Evolutionary conservation across 2,329 filamentous ascomycete species (phyloP), one percentile per base, ranked within the genome.

Genomic region (Aureobasidium sp.): DNA sequence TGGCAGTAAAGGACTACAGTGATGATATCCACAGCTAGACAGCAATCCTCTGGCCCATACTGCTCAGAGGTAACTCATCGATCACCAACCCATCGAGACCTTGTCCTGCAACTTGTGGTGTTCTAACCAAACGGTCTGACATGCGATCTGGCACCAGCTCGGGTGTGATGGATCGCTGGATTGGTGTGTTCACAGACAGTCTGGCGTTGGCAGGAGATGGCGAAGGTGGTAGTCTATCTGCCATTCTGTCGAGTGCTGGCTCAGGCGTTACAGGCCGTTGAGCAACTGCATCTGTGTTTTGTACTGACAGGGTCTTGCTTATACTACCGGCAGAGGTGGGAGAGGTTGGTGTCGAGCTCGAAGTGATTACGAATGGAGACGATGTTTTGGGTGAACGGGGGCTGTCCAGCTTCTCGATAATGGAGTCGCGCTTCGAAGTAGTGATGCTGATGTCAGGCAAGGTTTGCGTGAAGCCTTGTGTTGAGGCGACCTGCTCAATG

Each of bases 401-500:
- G 25, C 66, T 70, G 53, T 73, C 68, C 14, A 75, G 67, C 55
- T 71, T 68, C 61, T 72, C 29, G 27, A 73, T 66, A 36, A 75
- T 69, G 8, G 68, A 69, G 56, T 74, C 69, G 22, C 71, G 70
- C 61, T 74, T 75, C 44, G 67, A 66, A 22, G 68, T 64, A 9
- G 70, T 67, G 48, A 66, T 64, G 45, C 69, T 70, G 55, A 66
- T 67, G 9, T 71, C 68, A 5, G 74, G 73, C 29, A 80, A 70
- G 63, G 72, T 73, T 67, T 80, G 78, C 15, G 72, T 73, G 66
- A 79, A 77, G 5, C 77, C 78, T 62, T 77, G 71, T 53, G 76
- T 74, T 20, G 69, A 70, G 22, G 76, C 76, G 57, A 79, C 77
- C 65, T 72, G 73, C 66, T 81, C 78, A 67, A 80, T 80, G 61